phyloP scores from a whole-genome alignment of 192 early-diverging fungal species.

The Oehlia diaphana region DNA sequence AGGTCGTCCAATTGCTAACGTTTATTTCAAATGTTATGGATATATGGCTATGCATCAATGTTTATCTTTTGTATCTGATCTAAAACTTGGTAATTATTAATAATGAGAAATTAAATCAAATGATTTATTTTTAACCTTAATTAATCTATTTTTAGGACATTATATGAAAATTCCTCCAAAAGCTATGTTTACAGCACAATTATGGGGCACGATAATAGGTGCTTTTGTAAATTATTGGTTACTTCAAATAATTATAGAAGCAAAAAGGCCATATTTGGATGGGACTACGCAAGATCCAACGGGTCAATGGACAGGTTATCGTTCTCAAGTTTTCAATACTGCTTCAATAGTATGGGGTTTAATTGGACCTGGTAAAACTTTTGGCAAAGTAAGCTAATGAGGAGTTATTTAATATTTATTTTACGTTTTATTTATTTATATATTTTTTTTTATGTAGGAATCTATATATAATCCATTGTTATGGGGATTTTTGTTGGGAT shows the following conservation, averaged over 20 bases:
- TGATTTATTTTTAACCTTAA: no score
- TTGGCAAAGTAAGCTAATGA: conserved; percentile 37
- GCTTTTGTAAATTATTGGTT: conserved; percentile 41
- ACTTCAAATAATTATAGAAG: conserved; percentile 31
- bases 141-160: conserved; percentile 40
- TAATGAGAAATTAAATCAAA: neutral
- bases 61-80: conserved; percentile 65
- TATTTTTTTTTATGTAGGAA: neutral
- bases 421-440: neutral
- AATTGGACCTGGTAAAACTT: conserved; percentile 57
- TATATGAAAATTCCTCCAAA: conserved; percentile 74
- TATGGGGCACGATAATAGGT: conserved; percentile 55
- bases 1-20: conserved; percentile 53
- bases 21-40: conserved; percentile 62
- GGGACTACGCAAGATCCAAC: conserved; percentile 40
- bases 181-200: conserved; percentile 61
- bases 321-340: conserved; percentile 46
- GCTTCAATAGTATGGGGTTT: conserved; percentile 65
- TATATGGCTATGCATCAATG: conserved; percentile 72
- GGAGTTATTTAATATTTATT: conserved; percentile 24
- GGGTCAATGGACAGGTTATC: conserved; percentile 41
- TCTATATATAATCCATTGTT: conserved; percentile 43
- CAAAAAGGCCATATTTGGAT: conserved; percentile 32
- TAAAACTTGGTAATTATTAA: conserved; percentile 64
- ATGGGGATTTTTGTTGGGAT: conserved; percentile 47